These are phyloP conservation scores for Colletotrichum karsti DNA, from an alignment of 2,329 filamentous ascomycete genomes.

Conservation along the genomic window DNA sequence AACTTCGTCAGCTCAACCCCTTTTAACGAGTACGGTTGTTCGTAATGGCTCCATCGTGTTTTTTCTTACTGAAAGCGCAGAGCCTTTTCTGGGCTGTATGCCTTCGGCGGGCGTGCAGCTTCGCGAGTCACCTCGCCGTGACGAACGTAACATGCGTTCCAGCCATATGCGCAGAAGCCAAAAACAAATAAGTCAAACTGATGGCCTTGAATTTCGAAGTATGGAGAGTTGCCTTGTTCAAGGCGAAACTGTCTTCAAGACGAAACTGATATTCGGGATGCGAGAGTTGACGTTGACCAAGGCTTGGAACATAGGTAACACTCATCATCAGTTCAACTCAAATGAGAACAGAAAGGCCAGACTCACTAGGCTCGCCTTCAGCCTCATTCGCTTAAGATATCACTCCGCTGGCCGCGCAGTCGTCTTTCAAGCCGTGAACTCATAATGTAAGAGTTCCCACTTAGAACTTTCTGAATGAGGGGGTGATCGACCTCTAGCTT, in stretches of 20 bases:
- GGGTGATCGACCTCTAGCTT: background rate
- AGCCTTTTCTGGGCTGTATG: background rate
- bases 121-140: too few relatives aligned
- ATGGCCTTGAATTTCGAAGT: too few relatives aligned
- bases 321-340: background rate
- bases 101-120: background rate
- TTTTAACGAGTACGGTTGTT: background rate
- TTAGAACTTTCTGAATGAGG: background rate
- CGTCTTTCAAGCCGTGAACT: background rate
- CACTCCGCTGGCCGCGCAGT: background rate
- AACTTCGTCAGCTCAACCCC: background rate
- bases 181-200: too few relatives aligned
- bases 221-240: too few relatives aligned
- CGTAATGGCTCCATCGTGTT: background rate
- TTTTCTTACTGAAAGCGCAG: background rate
- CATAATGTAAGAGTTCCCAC: background rate
- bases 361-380: background rate
- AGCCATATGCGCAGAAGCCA: too few relatives aligned
- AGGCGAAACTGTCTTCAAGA: too few relatives aligned
- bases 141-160: too few relatives aligned
- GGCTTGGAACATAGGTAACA: background rate
- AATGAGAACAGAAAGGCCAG: background rate
- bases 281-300: background rate
- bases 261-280: too few relatives aligned
- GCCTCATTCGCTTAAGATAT: background rate